These are phyloP conservation scores for Xylaria castorea DNA, from an alignment of 495 filamentous ascomycete species.

Conservation along the genomic window DNA sequence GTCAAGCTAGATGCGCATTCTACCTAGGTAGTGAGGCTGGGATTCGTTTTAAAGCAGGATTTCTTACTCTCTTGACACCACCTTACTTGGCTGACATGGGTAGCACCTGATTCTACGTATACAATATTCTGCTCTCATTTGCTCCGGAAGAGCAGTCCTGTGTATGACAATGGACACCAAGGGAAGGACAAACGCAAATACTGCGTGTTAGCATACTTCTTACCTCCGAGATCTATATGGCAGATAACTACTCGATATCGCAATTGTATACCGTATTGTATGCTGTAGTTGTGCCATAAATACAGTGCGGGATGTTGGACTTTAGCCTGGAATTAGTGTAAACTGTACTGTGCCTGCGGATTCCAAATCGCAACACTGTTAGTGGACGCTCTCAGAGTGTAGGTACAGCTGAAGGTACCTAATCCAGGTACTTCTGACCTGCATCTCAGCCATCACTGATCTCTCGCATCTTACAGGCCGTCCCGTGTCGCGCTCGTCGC, in stretches of 20 bases:
- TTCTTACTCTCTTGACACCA: constrained; percentile 26
- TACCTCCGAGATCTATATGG: not conserved
- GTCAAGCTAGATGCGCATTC: constrained; percentile 4
- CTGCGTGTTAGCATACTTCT: not conserved
- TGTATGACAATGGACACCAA: not conserved
- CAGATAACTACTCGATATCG: not conserved
- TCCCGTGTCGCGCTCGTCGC: constrained; percentile 28
- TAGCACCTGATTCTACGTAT: constrained; percentile 7
- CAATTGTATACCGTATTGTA: not conserved
- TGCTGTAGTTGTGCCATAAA: not conserved
- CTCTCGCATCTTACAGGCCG: constrained; percentile 30
- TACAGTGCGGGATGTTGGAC: constrained; percentile 1
- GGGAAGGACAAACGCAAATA: constrained; percentile 3
- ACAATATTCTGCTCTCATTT: not conserved
- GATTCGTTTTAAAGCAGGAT: constrained; percentile 26
- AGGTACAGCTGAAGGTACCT: constrained; percentile 5
- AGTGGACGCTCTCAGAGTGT: not conserved
- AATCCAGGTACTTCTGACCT: constrained; percentile 24
- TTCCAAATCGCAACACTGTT: constrained; percentile 25
- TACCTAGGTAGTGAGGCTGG: constrained; percentile 14
- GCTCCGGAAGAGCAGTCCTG: not conserved
- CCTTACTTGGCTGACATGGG: constrained; percentile 20
- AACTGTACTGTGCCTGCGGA: constrained; percentile 12
- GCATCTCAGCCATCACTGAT: constrained; percentile 27
- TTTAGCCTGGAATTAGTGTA: not conserved